Base-by-base conservation (phyloP, 768 basidiomycete genomes). In the Amanita phalloides region DNA sequence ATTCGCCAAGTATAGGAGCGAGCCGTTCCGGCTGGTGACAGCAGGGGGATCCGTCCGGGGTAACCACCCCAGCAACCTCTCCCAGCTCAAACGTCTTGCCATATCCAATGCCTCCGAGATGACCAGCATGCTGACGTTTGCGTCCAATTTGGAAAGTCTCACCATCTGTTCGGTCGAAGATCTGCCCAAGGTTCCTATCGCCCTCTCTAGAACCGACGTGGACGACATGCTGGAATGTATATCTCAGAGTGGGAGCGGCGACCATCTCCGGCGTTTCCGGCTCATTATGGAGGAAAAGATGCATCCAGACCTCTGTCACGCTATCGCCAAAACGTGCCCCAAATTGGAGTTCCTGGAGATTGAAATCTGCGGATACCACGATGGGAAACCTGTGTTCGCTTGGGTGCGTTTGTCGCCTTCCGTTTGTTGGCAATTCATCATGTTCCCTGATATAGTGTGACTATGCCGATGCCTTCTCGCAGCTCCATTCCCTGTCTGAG, bases 281-380 rank as follows among this genome's bases (percentile, higher is more conserved):
- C 58, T 74, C 2, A 69, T 72, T 62, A 64, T 69, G 28, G 72
- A 72, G 57, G 70, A 71, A 32, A 65, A 68, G 43, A 60, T 69
- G 20, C 65, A 67, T 28, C 63, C 67, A 0, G 61, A 58, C 5
- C 52, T 72, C 30, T 67, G 68, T 50, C 54, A 51, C 13, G 53
- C 58, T n/a, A 61, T 72, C n/a, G 62, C 62, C 9, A 39, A 26
- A 39, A 55, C 60, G n/a, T 74, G 68, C 54, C 68, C 69, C 1
- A 55, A 55, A 3, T 61, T 74, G 25, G 68, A 72, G 54, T 57
- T 61, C 41, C 51, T 74, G 42, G 72, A 74, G 54, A 62, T 74
- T 14, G 72, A 74, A 55, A 57, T 66, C 3, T 74, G 72, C 56
- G 70, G 69, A 42, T 71, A 72, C 54, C 65, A 65, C 32, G 68